These are phyloP conservation scores for Fusarium acutatum DNA, from an alignment of 2,329 filamentous ascomycete genomes.

Conservation along the genomic window DNA sequence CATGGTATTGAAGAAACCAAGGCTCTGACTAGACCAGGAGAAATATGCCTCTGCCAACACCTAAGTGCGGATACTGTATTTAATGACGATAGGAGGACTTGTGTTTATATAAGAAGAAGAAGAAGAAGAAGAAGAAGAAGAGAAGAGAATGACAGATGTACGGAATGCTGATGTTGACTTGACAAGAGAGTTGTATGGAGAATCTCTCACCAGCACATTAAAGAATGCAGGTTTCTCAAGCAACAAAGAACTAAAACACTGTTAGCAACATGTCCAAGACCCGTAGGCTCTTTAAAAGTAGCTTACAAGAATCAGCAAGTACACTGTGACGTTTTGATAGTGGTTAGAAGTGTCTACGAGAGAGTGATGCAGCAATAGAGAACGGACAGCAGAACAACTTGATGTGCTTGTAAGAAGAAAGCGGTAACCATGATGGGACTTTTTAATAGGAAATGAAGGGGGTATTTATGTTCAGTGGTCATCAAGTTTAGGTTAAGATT, in stretches of 20 bases:
- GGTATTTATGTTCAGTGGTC: background rate
- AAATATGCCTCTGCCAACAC: background rate
- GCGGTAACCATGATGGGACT: background rate
- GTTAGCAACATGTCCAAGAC: background rate
- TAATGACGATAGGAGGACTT: background rate
- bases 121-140: too few relatives aligned
- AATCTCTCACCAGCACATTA: background rate
- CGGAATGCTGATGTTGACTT: background rate
- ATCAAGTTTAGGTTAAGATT: background rate
- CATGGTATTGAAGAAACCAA: background rate
- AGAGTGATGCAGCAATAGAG: background rate
- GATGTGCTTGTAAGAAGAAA: background rate
- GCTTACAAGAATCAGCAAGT: background rate
- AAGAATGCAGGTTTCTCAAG: background rate
- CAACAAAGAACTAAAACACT: background rate
- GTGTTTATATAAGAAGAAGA: background rate
- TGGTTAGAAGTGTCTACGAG: background rate
- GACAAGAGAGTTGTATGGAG: background rate
- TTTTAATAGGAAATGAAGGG: background rate
- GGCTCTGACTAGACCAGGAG: background rate
- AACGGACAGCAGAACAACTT: background rate
- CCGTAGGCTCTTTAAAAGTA: background rate
- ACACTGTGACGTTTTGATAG: background rate
- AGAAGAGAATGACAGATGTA: background rate
- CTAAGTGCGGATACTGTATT: background rate